phyloP scores from a whole-genome alignment of 2,329 filamentous ascomycete genomes.

The Beauveria scarabaeidicola region DNA sequence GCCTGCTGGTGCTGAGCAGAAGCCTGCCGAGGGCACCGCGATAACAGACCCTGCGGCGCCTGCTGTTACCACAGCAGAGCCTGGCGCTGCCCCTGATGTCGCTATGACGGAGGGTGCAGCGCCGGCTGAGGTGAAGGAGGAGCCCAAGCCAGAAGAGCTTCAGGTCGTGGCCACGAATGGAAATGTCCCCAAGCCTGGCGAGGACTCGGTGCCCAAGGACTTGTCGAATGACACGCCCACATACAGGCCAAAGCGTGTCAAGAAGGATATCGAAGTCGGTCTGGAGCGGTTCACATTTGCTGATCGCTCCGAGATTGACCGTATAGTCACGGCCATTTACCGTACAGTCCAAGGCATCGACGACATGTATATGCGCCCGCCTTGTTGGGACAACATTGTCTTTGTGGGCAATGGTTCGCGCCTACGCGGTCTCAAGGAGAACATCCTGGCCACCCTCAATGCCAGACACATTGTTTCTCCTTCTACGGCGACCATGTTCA shows the following conservation, averaged over 20 bases:
- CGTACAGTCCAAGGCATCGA: slow-evolving; percentile 73
- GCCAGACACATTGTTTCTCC: slow-evolving; percentile 86
- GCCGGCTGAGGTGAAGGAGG: not conserved
- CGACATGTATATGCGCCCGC: slow-evolving; percentile 73
- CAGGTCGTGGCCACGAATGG: slow-evolving; percentile 16
- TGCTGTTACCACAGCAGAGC: not conserved
- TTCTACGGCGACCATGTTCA: slow-evolving; percentile 91
- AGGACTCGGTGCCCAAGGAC: slow-evolving; percentile 10
- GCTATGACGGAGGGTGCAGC: not conserved
- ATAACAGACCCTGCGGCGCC: not conserved
- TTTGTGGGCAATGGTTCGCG: slow-evolving; percentile 81
- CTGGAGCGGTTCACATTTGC: slow-evolving; percentile 65
- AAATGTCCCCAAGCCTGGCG: slow-evolving; percentile 15
- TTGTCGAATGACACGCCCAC: slow-evolving; percentile 25
- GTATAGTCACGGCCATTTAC: slow-evolving; percentile 77
- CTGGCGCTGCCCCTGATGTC: not conserved
- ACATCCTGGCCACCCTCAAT: slow-evolving; percentile 69
- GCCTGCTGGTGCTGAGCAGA: not conserved
- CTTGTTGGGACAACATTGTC: slow-evolving; percentile 86
- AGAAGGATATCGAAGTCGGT: slow-evolving; percentile 67
- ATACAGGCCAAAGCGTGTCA: slow-evolving; percentile 45
- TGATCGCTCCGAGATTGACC: slow-evolving; percentile 65
- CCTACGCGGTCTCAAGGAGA: slow-evolving; percentile 74
- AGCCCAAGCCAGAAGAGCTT: slow-evolving; percentile 14
- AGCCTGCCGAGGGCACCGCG: slow-evolving; percentile 4